Evolutionary conservation across 805 yeast genomes (phyloP).

Genomic region (Torulaspora maleeae): DNA sequence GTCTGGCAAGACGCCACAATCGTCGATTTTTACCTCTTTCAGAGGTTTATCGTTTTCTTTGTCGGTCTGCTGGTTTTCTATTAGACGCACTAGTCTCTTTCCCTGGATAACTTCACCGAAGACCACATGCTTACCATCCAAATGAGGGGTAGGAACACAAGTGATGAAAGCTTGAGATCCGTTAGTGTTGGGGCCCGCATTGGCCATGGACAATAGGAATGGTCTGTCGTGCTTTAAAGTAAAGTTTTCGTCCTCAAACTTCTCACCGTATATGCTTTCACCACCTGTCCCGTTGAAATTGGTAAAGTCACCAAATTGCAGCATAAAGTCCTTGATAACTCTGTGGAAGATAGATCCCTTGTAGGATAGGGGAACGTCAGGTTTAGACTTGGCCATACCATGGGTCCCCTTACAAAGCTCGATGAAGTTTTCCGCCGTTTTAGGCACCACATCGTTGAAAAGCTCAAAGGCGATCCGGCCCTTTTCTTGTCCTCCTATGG

Average conservation of each 20-base stretch:
- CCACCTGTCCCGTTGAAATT: conserved; percentile 71
- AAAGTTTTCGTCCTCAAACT: conserved; percentile 89
- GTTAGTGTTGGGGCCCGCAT: conserved; percentile 91
- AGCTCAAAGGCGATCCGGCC: conserved; percentile 82
- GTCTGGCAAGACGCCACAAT: conserved; percentile 70
- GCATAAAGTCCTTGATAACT: conserved; percentile 83
- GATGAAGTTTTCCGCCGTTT: conserved; percentile 84
- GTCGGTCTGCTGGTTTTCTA: conserved; percentile 65
- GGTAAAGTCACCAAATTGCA: conserved; percentile 95
- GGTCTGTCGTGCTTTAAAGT: conserved; percentile 72
- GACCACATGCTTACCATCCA: conserved; percentile 94
- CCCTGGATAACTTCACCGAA: conserved; percentile 87
- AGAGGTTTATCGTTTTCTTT: conserved; percentile 66
- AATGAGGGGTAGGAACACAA: conserved; percentile 87
- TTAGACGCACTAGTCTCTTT: conserved; percentile 68
- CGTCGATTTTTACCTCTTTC: conserved; percentile 62
- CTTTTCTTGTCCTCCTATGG: conserved; percentile 60
- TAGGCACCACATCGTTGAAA: conserved; percentile 70
- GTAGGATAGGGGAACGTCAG: conserved; percentile 55
- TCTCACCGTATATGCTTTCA: conserved; percentile 76
- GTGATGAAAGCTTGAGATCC: conserved; percentile 96
- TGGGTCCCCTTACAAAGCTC: conserved; percentile 84
- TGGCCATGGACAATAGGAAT: conserved; percentile 91
- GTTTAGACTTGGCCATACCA: conserved; percentile 40
- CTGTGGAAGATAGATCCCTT: conserved; percentile 91